Base-by-base conservation (phyloP, 306 rosid genomes). In the Comarum palustre region DNA sequence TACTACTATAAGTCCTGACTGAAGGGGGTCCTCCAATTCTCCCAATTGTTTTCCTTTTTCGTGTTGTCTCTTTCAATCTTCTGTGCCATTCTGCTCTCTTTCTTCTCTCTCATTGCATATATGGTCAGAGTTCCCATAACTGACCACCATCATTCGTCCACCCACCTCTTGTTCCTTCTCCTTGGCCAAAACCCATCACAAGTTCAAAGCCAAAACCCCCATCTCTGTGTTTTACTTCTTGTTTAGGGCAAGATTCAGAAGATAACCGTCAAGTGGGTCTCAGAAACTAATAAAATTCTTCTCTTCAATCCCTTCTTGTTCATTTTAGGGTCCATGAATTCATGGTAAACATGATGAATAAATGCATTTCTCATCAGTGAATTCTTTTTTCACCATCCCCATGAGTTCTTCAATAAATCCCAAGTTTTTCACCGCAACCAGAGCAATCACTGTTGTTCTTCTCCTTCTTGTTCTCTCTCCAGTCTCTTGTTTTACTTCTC, bases 61-160 rank as follows among this genome's bases (percentile, higher is more conserved):
- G 96, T 81, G 32, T 81, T 69, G 96, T 92, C 86, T 84, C 90
- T 90, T 81, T 92, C 97, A 84, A 86, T 80, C 67, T 73, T 79
- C 92, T 85, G 79, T 79, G 57, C 48, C 73, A 54, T 3, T 39
- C 86, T 85, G 89, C 57, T 61, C 73, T 29, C 45, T 29, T n/a
- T 38, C 52, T 20, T 38, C 42, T 59, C 81, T 17, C 72, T 61
- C 62, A 38, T 81, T 72, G 74, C 78, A 48, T 77, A 38, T 75
- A 19, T 75, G 61, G 39, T 79, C 77, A 24, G 74, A 67, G 60
- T 81, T 73, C 84, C 86, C 85, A 71, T 55, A 54, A 20, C 66
- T 38, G 51, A 52, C 10, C 32, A 14, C 10, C 20, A 14, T 65
- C 46, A 2, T 4, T 36, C 5, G 31, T 76, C 45, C 77, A 57